Conservation (phyloP, 164 flowering plant genomes). For the Vitis rupestris region DNA sequence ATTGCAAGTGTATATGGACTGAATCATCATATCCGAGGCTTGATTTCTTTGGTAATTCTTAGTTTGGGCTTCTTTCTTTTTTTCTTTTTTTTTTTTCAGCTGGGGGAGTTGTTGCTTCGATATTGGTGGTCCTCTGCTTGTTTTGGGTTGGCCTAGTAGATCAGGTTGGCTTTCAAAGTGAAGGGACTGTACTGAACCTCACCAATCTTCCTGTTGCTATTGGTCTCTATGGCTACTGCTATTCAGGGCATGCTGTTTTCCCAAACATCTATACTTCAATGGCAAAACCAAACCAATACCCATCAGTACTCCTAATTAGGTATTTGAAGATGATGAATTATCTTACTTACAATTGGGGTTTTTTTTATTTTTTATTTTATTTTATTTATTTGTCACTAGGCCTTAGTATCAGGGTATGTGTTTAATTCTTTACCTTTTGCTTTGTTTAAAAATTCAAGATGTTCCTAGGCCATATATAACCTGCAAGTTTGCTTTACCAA, state of each 20-base stretch:
- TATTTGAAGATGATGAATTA: conserved; percentile 19
- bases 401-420: too few species aligned
- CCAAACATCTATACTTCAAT: conserved; percentile 97
- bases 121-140: conserved; percentile 73
- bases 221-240: conserved; percentile 94
- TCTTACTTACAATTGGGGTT: background rate
- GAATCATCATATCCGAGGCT: too few species aligned
- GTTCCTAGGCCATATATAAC: too few species aligned
- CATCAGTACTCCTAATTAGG: conserved; percentile 72
- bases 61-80: background rate
- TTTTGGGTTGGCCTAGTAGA: conserved; percentile 90
- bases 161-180: conserved; percentile 55
- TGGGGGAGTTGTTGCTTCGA: conserved; percentile 93
- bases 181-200: conserved; percentile 60
- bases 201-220: conserved; percentile 85
- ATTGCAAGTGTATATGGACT: too few species aligned
- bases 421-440: too few species aligned
- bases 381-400: background rate
- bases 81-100: conserved; percentile 40
- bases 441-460: too few species aligned
- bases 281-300: conserved; percentile 73
- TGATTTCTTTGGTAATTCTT: background rate
- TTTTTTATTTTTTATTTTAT: background rate
- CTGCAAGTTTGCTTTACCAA: too few species aligned
- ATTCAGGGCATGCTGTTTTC: conserved; percentile 95